phyloP scores from a whole-genome alignment of 164 flowering plant species.

The Stephania yunnanensis region DNA sequence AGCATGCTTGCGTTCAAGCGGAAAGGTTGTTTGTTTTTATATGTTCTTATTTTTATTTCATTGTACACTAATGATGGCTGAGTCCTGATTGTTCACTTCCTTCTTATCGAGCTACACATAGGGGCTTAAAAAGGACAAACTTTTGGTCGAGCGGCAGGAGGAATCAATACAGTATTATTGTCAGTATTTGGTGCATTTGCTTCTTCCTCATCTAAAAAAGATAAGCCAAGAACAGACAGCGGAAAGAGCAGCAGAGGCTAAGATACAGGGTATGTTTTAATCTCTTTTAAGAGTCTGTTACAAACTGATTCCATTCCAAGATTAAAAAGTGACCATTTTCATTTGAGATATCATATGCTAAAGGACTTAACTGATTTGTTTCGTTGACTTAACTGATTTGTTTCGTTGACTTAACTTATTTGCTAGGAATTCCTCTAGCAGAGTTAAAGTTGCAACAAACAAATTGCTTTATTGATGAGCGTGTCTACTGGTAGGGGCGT shows the following conservation, averaged over 20 bases:
- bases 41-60: neutral
- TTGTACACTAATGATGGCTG: neutral
- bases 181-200: conserved; percentile 26
- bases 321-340: neutral
- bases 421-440: conserved; percentile 29
- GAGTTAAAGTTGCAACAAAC: conserved; percentile 26
- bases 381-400: conserved; percentile 2
- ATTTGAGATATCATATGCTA: neutral
- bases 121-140: conserved; percentile 7
- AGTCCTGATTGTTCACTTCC: conserved; percentile 3
- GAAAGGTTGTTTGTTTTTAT: conserved; percentile 15
- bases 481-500: conserved; percentile 44
- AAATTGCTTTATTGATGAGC: conserved; percentile 28
- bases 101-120: conserved; percentile 2
- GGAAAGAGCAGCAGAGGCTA: conserved; percentile 48
- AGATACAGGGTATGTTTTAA: conserved; percentile 34
- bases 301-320: neutral
- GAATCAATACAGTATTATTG: conserved; percentile 25
- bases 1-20: conserved; percentile 19
- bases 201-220: conserved; percentile 41
- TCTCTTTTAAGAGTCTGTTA: neutral
- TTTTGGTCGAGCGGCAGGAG: conserved; percentile 10
- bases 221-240: conserved; percentile 30
- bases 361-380: neutral
- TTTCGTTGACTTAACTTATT: no score